Conservation (phyloP, 2,329 filamentous ascomycete species). For the Aspergillus quadricinctus region DNA sequence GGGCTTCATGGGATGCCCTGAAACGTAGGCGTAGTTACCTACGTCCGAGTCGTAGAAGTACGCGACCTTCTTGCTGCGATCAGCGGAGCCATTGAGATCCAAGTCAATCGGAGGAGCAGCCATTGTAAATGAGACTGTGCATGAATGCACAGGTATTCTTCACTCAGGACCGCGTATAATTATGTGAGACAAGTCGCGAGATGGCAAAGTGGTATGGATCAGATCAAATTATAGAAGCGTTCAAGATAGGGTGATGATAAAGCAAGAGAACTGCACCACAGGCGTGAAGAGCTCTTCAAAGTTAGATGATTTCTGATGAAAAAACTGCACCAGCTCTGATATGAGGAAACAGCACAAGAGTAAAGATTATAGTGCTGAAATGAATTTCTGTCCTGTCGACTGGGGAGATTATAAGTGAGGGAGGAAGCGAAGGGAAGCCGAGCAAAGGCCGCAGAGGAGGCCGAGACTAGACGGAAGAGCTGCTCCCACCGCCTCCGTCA, state of each 20-base stretch:
- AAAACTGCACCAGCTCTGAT: background rate
- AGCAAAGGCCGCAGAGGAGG: conserved; percentile 22
- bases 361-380: conserved; percentile 5
- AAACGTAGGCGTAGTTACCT: conserved; percentile 94
- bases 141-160: conserved; percentile 5
- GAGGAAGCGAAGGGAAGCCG: conserved; percentile 20
- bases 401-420: conserved; percentile 11
- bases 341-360: conserved; percentile 2
- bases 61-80: conserved; percentile 74
- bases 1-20: conserved; percentile 65
- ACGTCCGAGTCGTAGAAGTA: conserved; percentile 99
- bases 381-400: conserved; percentile 7
- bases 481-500: conserved; percentile 32
- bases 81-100: conserved; percentile 48
- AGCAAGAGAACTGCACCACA: background rate
- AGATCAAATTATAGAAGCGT: background rate
- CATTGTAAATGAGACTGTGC: conserved; percentile 37
- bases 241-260: background rate
- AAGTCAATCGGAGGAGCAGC: conserved; percentile 53
- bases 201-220: conserved; percentile 15
- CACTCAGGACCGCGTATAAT: conserved; percentile 1
- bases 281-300: background rate
- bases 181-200: background rate
- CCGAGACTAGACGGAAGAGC: conserved; percentile 11
- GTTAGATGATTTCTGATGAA: background rate